These are phyloP conservation scores for Isabelozyma gotoi DNA, from an alignment of 805 yeast genomes.

Conservation along the genomic window DNA sequence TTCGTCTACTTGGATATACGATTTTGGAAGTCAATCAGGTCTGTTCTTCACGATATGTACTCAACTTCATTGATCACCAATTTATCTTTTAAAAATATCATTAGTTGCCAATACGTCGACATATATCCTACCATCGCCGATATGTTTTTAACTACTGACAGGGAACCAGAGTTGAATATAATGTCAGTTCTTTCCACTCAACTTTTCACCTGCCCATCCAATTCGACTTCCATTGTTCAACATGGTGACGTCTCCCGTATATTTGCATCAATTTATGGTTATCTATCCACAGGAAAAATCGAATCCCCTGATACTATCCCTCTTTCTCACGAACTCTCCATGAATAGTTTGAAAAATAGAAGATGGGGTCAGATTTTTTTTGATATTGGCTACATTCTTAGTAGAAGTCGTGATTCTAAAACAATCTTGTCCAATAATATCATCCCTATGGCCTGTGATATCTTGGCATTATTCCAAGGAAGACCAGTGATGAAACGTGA, in stretches of 20 bases:
- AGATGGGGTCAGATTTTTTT: conserved; percentile 76
- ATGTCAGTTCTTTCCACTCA: conserved; percentile 78
- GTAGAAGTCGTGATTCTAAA: conserved; percentile 60
- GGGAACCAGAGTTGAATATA: conserved; percentile 85
- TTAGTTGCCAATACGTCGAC: conserved; percentile 80
- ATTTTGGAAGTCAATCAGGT: conserved; percentile 65
- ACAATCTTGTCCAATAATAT: conserved; percentile 46
- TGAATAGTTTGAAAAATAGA: conserved; percentile 59
- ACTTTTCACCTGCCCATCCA: conserved; percentile 85
- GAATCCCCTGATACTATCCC: conserved; percentile 44
- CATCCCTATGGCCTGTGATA: conserved; percentile 61
- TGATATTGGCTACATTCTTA: conserved; percentile 75
- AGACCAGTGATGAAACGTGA: conserved; percentile 74
- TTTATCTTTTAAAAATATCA: conserved; percentile 50
- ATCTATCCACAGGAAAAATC: conserved; percentile 55
- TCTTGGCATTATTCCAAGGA: conserved; percentile 72
- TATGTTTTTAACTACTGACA: conserved; percentile 67
- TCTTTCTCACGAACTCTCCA: conserved; percentile 34
- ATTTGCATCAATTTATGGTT: conserved; percentile 61
- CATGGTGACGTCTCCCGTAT: conserved; percentile 67
- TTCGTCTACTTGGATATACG: conserved; percentile 66
- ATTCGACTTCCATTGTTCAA: conserved; percentile 59
- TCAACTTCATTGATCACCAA: conserved; percentile 65
- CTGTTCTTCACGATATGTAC: conserved; percentile 60
- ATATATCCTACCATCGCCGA: conserved; percentile 75